Base-by-base conservation (phyloP, 2,329 filamentous ascomycete genomes). In the Fusarium hostae region DNA sequence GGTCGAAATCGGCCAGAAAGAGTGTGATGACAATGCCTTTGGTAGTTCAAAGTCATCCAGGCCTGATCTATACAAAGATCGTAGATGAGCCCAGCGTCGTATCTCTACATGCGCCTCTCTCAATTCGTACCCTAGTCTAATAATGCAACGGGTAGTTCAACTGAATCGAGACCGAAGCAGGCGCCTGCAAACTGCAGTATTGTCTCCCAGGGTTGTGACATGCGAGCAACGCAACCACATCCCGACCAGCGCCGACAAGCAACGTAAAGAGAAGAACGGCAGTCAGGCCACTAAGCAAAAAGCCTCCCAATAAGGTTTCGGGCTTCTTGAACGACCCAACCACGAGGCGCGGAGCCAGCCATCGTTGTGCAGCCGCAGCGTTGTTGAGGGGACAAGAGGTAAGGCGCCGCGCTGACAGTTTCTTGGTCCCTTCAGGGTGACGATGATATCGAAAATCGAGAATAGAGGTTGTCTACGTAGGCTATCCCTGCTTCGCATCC, bases 161-260 rank as follows among this genome's bases (percentile, higher is more conserved):
- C 63, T 68, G 69, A 60, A 72, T 72, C 70, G 73, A 76, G 71
- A 70, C 58, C 51, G 43, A 47, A 61, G 32, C 55, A 45, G 64
- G 60, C 64, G 55, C 50, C 70, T 70, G 69, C 66, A 60, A 45
- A 51, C 69, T 70, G 64, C 64, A 62, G 26, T 55, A 51, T 60
- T 63, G 60, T 60, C 69, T 51, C 44, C 32, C 45, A 24, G 66
- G 50, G 57, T 62, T 35, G 57, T 55, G 44, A 57, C 54, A 66
- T 50, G 43, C 48, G 37, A 57, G 43, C 34, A 66, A 34, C 50
- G 43, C 37, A 59, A 34, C 45, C 32, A 40, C 39, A 54, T 44
- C 37, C 47, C 39, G 50, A 63, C 34, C 30, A 70, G 51, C n/a
- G 35, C 57, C 32, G 35, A 61, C 39, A 35, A 45, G 57, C 50